Evolutionary conservation across 305 asterid species (phyloP).

Genomic region (Fraxinus baroniana): DNA sequence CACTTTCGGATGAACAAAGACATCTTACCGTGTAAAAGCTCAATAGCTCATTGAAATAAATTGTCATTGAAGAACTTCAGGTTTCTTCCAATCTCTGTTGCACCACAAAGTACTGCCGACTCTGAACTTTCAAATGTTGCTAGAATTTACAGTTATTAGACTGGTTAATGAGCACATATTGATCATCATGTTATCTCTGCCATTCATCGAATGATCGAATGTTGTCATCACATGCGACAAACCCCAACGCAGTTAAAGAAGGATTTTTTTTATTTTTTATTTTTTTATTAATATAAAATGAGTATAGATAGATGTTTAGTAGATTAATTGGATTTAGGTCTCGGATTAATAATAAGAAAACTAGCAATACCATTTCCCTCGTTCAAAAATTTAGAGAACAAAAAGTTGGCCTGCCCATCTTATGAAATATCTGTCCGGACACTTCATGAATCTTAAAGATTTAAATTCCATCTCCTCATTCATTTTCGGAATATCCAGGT

Average conservation of each 20-base stretch:
- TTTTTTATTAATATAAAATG: too few relatives aligned
- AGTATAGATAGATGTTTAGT: background rate
- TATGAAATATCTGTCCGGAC: background rate
- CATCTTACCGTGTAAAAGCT: background rate
- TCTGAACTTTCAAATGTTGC: background rate
- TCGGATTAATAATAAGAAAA: background rate
- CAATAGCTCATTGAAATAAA: background rate
- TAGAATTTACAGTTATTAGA: background rate
- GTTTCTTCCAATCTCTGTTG: slow-evolving; percentile 10
- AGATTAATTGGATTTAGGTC: background rate
- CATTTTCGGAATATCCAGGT: too few relatives aligned
- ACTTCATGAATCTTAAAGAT: background rate
- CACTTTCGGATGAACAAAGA: background rate
- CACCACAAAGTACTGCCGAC: background rate
- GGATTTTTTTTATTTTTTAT: background rate
- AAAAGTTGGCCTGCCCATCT: background rate
- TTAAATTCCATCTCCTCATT: background rate
- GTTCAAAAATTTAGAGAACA: background rate
- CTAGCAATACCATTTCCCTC: background rate
- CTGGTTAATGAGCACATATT: background rate
- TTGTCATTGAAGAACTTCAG: background rate
- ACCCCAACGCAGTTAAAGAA: background rate
- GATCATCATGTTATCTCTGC: background rate
- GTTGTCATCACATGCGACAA: background rate
- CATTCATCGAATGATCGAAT: background rate